Conservation (phyloP, 2,329 filamentous ascomycete species). For the Alternaria viburni region DNA sequence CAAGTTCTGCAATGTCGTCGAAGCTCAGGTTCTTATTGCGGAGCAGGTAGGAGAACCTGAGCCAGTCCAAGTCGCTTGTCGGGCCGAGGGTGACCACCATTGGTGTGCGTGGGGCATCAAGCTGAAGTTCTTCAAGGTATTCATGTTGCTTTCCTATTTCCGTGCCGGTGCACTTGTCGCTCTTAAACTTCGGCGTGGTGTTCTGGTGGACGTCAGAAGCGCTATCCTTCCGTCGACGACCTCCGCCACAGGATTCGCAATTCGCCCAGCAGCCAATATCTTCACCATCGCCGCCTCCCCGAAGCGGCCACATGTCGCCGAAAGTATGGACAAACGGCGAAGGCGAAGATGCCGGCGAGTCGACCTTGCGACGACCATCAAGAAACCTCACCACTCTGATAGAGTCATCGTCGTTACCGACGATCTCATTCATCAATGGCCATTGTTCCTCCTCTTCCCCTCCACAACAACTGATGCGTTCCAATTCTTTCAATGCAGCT, state of each 20-base stretch:
- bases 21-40: conserved; percentile 3
- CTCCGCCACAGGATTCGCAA: not conserved
- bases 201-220: not conserved
- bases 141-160: not conserved
- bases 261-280: not conserved
- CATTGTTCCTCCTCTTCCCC: not conserved
- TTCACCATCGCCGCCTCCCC: not conserved
- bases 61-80: not conserved
- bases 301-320: not conserved
- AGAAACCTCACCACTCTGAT: conserved; percentile 1
- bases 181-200: not conserved
- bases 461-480: not conserved
- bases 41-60: not conserved
- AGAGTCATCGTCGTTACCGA: not conserved
- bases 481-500: not conserved
- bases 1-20: conserved; percentile 3
- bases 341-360: not conserved
- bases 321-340: not conserved
- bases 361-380: not conserved
- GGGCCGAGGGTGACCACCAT: not conserved
- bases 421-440: not conserved
- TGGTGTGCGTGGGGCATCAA: not conserved
- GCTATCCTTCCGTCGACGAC: not conserved
- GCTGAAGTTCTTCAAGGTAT: not conserved
- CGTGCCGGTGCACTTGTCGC: not conserved